A percentile compares a stretch with the other conserved stretches of the same genome.
Conservation (phyloP, 2,329 filamentous ascomycete species). For the Aspergillus uvarum region DNA sequence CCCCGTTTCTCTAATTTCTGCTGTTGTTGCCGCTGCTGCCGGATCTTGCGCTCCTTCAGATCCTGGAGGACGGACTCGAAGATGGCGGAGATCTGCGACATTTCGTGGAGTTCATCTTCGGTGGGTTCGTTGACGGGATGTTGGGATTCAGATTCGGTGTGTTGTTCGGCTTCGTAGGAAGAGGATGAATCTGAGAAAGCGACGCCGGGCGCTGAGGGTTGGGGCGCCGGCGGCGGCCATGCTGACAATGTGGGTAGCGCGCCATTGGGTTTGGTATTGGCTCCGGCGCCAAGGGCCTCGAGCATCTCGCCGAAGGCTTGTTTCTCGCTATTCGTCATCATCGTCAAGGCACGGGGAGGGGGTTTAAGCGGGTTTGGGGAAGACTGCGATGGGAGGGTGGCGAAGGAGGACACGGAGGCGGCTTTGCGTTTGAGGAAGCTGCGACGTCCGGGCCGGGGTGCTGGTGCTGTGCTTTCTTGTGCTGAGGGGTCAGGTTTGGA, state of each 20-base stretch:
- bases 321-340: slow-evolving; percentile 20
- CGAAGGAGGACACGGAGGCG: not conserved
- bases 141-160: not conserved
- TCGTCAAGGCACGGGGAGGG: not conserved
- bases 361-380: not conserved
- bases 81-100: slow-evolving; percentile 27
- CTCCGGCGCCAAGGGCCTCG: slow-evolving; percentile 13
- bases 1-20: not conserved
- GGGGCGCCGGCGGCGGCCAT: not conserved
- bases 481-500: not conserved
- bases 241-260: not conserved
- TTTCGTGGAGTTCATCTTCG: slow-evolving; percentile 20
- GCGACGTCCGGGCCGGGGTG: slow-evolving; percentile 14
- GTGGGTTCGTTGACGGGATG: not conserved
- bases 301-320: slow-evolving; percentile 17
- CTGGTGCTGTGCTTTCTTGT: not conserved
- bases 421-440: slow-evolving; percentile 15
- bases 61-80: slow-evolving; percentile 26
- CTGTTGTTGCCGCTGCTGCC: not conserved
- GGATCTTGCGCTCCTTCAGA: slow-evolving; percentile 9
- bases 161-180: not conserved
- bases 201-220: not conserved
- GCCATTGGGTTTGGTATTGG: not conserved
- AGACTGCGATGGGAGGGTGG: not conserved
- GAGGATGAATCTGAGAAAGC: not conserved